A percentile compares a stretch with the other conserved stretches of the same genome.
These are phyloP conservation scores for Hyparrhenia diplandra DNA, from an alignment of 176 grass and related monocot species.

Conservation along the genomic window DNA sequence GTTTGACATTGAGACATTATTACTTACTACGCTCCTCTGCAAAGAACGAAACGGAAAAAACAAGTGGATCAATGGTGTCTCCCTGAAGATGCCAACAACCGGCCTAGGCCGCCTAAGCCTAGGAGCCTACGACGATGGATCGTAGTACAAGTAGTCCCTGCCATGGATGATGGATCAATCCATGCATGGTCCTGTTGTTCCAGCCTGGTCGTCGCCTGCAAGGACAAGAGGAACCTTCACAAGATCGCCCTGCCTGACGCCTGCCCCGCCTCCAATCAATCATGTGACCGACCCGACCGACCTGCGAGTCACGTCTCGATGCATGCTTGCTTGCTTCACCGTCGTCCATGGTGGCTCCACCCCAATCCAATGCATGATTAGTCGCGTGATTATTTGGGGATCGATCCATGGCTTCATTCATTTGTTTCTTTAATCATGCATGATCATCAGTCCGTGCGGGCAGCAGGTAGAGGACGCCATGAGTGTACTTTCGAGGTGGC, in stretches of 20 bases:
- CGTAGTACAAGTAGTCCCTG: not conserved
- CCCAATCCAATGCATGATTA: no score
- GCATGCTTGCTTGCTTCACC: not conserved
- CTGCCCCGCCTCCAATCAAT: not conserved
- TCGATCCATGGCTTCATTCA: no score
- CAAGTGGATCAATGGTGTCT: not conserved
- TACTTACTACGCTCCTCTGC: not conserved
- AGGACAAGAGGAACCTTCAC: constrained; percentile 42
- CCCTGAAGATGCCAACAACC: constrained; percentile 3
- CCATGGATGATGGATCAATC: not conserved
- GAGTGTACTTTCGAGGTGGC: no score
- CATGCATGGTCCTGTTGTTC: constrained; percentile 28
- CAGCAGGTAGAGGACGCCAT: no score
- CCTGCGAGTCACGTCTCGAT: not conserved
- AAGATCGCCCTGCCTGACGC: not conserved
- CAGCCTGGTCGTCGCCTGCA: constrained; percentile 21
- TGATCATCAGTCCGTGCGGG: no score
- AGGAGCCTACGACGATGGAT: not conserved
- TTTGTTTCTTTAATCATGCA: no score
- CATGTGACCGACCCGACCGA: not conserved
- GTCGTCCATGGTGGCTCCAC: not conserved
- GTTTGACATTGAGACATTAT: not conserved
- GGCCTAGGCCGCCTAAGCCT: not conserved
- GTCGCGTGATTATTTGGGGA: no score
- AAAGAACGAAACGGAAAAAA: not conserved